Conservation (phyloP, 2,329 filamentous ascomycete species). For the Zarea fungicola region DNA sequence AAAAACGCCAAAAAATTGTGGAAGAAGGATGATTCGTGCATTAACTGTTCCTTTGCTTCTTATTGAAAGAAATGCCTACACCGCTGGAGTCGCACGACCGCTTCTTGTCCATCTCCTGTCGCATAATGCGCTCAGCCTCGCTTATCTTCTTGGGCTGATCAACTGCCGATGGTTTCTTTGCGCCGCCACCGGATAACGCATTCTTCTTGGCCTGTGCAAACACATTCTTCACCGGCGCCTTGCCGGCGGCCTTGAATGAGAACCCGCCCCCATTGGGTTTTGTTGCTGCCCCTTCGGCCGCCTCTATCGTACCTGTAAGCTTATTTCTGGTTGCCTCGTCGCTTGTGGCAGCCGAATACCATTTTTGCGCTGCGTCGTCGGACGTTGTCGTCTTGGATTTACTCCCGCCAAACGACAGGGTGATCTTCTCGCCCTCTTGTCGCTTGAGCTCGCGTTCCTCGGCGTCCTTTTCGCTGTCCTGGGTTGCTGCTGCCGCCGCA, state of each 20-base stretch:
- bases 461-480: conserved; percentile 35
- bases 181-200: conserved; percentile 50
- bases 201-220: conserved; percentile 67
- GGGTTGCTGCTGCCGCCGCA: conserved; percentile 39
- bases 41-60: conserved; percentile 43
- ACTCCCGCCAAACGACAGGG: conserved; percentile 55
- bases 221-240: conserved; percentile 70
- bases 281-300: neutral
- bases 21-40: neutral
- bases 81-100: conserved; percentile 46
- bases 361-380: conserved; percentile 14
- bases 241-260: conserved; percentile 60
- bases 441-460: conserved; percentile 48
- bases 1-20: too few species aligned
- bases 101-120: conserved; percentile 71
- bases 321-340: conserved; percentile 19
- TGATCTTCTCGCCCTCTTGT: conserved; percentile 71
- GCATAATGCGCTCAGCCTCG: conserved; percentile 85
- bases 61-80: conserved; percentile 41
- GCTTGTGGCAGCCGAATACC: too few species aligned
- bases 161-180: conserved; percentile 55
- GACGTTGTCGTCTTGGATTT: conserved; percentile 27
- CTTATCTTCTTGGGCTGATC: conserved; percentile 77
- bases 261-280: conserved; percentile 39
- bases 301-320: conserved; percentile 14